phyloP scores from a whole-genome alignment of 352 stramenopile species.

The Phytophthora cactorum region DNA sequence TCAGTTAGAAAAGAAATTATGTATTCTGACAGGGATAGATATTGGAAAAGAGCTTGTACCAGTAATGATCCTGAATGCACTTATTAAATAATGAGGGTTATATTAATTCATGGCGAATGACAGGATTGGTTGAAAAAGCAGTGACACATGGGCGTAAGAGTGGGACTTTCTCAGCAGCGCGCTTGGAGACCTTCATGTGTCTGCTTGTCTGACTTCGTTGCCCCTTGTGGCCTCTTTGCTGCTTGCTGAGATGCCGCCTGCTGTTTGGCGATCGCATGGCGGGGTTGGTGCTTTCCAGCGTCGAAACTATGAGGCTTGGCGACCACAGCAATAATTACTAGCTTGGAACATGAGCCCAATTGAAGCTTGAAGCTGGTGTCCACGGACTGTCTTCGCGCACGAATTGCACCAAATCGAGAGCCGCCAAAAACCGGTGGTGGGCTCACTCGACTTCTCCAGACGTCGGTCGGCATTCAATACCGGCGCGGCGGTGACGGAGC shows the following conservation, averaged over 20 bases:
- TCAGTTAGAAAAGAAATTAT: no score
- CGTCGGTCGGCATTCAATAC: neutral
- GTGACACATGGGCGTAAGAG: conserved; percentile 24
- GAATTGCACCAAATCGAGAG: conserved; percentile 34
- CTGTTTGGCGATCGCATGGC: neutral
- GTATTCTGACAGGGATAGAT: no score
- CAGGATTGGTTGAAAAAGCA: conserved; percentile 17
- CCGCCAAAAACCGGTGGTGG: conserved; percentile 22
- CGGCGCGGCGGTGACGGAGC: neutral
- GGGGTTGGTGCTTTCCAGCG: conserved; percentile 15
- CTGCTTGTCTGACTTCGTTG: conserved; percentile 19
- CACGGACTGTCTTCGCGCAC: conserved; percentile 21
- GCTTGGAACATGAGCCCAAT: neutral
- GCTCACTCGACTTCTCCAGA: neutral
- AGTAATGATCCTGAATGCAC: neutral
- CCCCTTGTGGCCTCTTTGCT: conserved; percentile 17
- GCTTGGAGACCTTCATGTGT: conserved; percentile 19
- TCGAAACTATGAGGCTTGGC: neutral
- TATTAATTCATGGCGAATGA: neutral
- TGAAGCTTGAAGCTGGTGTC: conserved; percentile 23
- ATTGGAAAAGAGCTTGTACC: no score
- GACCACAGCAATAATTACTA: neutral
- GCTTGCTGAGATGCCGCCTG: neutral
- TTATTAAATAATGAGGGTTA: neutral
- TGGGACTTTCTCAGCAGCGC: conserved; percentile 4